Evolutionary conservation across 768 basidiomycete genomes (phyloP).

Genomic region (Lentinula sp.): DNA sequence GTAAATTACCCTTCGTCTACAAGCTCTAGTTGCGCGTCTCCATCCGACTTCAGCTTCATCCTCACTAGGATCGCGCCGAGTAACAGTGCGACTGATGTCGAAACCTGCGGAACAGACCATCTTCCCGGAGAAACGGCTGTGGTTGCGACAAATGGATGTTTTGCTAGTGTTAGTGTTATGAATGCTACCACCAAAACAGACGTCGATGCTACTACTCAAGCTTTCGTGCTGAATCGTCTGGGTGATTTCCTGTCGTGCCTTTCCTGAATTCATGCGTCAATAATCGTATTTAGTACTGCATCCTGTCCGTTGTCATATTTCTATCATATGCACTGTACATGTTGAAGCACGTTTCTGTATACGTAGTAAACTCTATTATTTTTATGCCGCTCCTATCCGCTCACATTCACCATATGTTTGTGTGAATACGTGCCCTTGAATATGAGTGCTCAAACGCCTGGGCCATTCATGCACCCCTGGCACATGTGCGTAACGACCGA

Average conservation of each 20-base stretch:
- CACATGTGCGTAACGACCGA: not conserved
- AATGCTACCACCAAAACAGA: slow-evolving; percentile 38
- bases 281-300: too few relatives aligned
- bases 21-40: slow-evolving; percentile 24
- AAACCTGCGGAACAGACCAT: slow-evolving; percentile 35
- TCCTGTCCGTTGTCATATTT: too few relatives aligned
- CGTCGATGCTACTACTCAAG: slow-evolving; percentile 34
- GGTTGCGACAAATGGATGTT: slow-evolving; percentile 31
- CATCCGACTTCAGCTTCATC: slow-evolving; percentile 34
- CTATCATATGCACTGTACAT: too few relatives aligned
- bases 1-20: slow-evolving; percentile 42
- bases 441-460: not conserved
- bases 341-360: too few relatives aligned
- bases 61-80: slow-evolving; percentile 32
- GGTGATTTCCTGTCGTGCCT: slow-evolving; percentile 19
- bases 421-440: not conserved
- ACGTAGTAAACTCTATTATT: too few relatives aligned
- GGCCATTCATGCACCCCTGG: not conserved
- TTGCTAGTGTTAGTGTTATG: slow-evolving; percentile 41
- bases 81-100: slow-evolving; percentile 29
- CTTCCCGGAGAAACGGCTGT: slow-evolving; percentile 38
- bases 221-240: slow-evolving; percentile 29
- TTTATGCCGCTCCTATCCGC: too few relatives aligned
- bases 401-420: not conserved
- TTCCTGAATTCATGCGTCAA: not conserved